Conservation (phyloP, 2,329 filamentous ascomycete species). For the Penicillium frequentans region DNA sequence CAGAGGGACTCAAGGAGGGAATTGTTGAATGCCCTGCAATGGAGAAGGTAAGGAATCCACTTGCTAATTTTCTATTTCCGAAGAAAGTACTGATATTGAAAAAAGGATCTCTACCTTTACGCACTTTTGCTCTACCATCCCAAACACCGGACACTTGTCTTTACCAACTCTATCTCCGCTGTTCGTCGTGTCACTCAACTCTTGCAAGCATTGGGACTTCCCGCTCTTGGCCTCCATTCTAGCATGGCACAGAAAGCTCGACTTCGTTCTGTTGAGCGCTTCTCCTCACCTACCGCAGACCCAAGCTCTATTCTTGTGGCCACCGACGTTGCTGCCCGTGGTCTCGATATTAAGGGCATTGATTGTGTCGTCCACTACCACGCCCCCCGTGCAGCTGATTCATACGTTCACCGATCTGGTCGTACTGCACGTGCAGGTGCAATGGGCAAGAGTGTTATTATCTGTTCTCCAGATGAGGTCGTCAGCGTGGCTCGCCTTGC, state of each 20-base stretch:
- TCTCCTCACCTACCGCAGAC: slow-evolving; percentile 61
- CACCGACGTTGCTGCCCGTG: slow-evolving; percentile 92
- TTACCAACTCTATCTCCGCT: slow-evolving; percentile 93
- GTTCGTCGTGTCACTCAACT: slow-evolving; percentile 84
- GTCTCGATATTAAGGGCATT: slow-evolving; percentile 88
- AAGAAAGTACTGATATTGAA: slow-evolving; percentile 16
- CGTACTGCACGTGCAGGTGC: slow-evolving; percentile 83
- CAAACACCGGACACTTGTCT: slow-evolving; percentile 78
- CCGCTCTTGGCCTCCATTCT: slow-evolving; percentile 78
- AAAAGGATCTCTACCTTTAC: slow-evolving; percentile 86
- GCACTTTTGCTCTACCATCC: slow-evolving; percentile 80
- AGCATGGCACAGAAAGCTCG: slow-evolving; percentile 96
- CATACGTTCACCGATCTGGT: slow-evolving; percentile 93
- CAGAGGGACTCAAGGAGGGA: slow-evolving; percentile 79
- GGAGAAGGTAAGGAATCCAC: slow-evolving; percentile 68
- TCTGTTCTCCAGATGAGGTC: slow-evolving; percentile 91
- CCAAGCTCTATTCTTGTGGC: slow-evolving; percentile 74
- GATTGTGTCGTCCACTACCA: slow-evolving; percentile 95
- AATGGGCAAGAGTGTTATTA: slow-evolving; percentile 77
- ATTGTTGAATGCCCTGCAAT: slow-evolving; percentile 88
- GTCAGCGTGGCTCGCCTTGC: slow-evolving; percentile 78
- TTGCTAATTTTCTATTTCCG: background rate
- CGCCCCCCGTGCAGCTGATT: slow-evolving; percentile 84
- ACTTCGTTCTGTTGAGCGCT: slow-evolving; percentile 86
- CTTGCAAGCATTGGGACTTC: slow-evolving; percentile 76